phyloP scores from a whole-genome alignment of 176 grass and related monocot species.

The Hyparrhenia diplandra region DNA sequence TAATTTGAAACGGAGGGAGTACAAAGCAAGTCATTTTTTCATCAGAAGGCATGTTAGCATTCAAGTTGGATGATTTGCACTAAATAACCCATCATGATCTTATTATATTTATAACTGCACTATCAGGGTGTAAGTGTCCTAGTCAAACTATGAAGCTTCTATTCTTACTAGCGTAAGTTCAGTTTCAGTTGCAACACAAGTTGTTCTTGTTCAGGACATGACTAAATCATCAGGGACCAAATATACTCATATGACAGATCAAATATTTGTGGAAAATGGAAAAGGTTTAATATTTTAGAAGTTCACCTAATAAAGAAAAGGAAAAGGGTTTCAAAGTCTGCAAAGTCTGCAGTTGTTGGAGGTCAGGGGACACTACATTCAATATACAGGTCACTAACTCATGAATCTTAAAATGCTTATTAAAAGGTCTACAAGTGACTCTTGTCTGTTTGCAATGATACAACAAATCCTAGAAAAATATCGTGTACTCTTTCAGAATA shows the following conservation, averaged over 20 bases:
- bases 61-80: neutral
- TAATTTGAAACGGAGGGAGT: no score
- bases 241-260: neutral
- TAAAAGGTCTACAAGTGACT: neutral
- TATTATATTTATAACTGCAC: neutral
- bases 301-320: neutral
- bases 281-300: neutral
- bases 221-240: neutral
- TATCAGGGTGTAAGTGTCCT: neutral
- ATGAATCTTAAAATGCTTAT: neutral
- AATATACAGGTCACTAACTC: neutral
- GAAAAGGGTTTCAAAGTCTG: neutral
- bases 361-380: neutral
- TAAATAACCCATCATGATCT: neutral
- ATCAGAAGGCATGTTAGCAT: neutral
- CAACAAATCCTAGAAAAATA: neutral
- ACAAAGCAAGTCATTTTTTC: neutral
- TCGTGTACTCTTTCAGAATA: neutral
- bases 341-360: neutral
- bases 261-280: neutral
- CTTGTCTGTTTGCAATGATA: neutral
- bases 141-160: neutral
- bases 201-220: neutral
- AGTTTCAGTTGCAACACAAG: neutral
- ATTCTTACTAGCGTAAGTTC: neutral